Conservation (phyloP, 2,329 filamentous ascomycete genomes). For the Pseudovirgaria hyperparasitica region DNA sequence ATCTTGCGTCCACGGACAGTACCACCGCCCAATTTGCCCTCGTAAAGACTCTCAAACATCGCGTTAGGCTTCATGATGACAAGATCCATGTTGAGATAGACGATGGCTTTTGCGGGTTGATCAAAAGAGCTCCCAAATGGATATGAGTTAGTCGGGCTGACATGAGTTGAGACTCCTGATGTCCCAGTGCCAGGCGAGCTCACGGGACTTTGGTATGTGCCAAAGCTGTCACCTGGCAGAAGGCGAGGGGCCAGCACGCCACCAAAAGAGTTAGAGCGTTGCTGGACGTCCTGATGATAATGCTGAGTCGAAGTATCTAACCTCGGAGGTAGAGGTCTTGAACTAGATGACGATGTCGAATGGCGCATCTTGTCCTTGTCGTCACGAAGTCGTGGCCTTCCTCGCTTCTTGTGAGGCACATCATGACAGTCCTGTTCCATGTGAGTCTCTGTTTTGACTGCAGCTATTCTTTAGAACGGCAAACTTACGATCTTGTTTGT, state of each 20-base stretch:
- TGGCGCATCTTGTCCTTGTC: too few relatives aligned
- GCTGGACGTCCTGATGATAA: too few relatives aligned
- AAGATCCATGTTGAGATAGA: constrained; percentile 35
- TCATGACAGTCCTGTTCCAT: constrained; percentile 69
- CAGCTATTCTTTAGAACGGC: neutral
- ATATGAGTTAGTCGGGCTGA: constrained; percentile 1
- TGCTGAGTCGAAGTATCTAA: too few relatives aligned
- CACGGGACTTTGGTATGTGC: too few relatives aligned
- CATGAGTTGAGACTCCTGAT: too few relatives aligned
- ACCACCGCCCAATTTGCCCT: constrained; percentile 21
- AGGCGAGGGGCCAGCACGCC: too few relatives aligned
- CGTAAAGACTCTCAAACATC: constrained; percentile 31
- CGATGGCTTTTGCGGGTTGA: constrained; percentile 13
- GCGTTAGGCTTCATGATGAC: constrained; percentile 33
- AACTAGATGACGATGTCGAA: too few relatives aligned
- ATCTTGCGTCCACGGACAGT: constrained; percentile 28
- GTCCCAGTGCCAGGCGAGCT: too few relatives aligned
- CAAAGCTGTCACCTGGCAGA: too few relatives aligned
- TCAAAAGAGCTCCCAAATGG: neutral
- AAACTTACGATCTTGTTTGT: constrained; percentile 54
- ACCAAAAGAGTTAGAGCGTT: too few relatives aligned
- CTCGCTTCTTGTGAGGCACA: constrained; percentile 76
- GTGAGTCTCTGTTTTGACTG: too few relatives aligned
- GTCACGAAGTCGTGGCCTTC: constrained; percentile 64
- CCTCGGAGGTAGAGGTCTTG: too few relatives aligned